Evolutionary conservation across 345 rosid genomes (phyloP), one percentile per base, ranked within the genome.

Genomic region (Mallotus nudiflorus): DNA sequence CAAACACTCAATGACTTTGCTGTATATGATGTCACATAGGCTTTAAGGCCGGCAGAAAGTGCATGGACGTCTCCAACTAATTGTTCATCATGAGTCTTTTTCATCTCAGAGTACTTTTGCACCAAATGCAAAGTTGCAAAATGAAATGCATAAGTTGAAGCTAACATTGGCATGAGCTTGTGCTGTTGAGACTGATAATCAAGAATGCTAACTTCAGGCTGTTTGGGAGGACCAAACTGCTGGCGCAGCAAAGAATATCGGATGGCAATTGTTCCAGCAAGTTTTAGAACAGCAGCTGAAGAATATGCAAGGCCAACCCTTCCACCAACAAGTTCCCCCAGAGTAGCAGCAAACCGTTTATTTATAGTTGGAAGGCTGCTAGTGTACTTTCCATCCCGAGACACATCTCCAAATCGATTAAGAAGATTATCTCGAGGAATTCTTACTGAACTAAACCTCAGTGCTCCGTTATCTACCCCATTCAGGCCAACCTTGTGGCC

Each of bases 141-240:
- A 74, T 96, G 93, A 74, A 87, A 92, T 50, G 99, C 98, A 79
- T 92, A 96, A 64, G 96, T 85, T 20, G 99, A 89, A 50, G 98
- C 99, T 40, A 92, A 73, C 97, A 96, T 96, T 31, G 98, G 99
- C 99, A 96, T 96, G 59, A 96, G 97, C 85, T 88, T 96, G 89
- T 89, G 99, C 80, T 96, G 98, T 5, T 96, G 99, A 75, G 99
- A 96, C 82, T 96, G 99, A 68, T 92, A 96, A 81, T 92, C 99
- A 56, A 96, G 91, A 80, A 96, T 96, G 63, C 93, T 91, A 69
- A 96, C 90, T 86, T 96, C 99, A 54, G 98, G 98, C 83, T 92
- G 86, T 78, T 80, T 91, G 66, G 96, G 89, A 68, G 99, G 98
- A 73, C 99, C 99, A 63, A 96, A 96, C 63, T 96, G 97, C 73